Evolutionary conservation across 495 filamentous ascomycete species (phyloP).

Genomic region (Melanomma pulvis-pyrius): DNA sequence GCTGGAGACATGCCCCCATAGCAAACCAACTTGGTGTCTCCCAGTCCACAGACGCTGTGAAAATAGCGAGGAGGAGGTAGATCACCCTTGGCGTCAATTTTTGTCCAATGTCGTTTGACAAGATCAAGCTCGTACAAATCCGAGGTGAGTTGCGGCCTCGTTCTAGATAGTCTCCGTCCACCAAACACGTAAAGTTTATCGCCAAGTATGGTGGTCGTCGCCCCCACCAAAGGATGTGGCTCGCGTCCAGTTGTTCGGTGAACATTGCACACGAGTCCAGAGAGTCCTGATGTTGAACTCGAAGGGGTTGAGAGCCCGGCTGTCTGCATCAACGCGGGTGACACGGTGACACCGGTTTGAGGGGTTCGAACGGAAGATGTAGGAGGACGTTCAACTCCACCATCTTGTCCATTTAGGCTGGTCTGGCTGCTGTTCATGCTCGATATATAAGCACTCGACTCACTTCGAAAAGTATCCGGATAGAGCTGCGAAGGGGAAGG

Average conservation of each 20-base stretch:
- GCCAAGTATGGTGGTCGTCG: constrained; percentile 90
- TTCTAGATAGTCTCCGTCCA: constrained; percentile 81
- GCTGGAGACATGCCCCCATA: constrained; percentile 97
- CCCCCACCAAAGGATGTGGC: constrained; percentile 87
- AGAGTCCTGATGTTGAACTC: constrained; percentile 58
- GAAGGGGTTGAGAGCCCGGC: constrained; percentile 40
- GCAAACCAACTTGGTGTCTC: constrained; percentile 94
- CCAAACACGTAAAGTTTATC: constrained; percentile 97
- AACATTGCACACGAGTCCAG: constrained; percentile 91
- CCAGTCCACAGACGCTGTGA: constrained; percentile 89
- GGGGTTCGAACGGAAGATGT: constrained; percentile 45
- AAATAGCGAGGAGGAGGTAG: constrained; percentile 92
- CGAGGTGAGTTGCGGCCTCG: constrained; percentile 78
- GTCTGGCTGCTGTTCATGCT: constrained; percentile 62
- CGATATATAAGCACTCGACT: constrained; percentile 32
- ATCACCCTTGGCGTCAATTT: constrained; percentile 80
- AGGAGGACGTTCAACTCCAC: constrained; percentile 55
- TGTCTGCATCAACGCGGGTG: constrained; percentile 35
- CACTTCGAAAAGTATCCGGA: constrained; percentile 31
- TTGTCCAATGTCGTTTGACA: constrained; percentile 88
- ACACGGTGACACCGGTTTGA: constrained; percentile 28
- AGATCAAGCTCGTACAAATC: constrained; percentile 93
- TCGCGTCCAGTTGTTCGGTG: constrained; percentile 88
- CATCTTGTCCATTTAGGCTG: constrained; percentile 55
- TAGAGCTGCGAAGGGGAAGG: constrained; percentile 46